phyloP scores from a whole-genome alignment of 768 basidiomycete species.

The Lactarius hatsudake region DNA sequence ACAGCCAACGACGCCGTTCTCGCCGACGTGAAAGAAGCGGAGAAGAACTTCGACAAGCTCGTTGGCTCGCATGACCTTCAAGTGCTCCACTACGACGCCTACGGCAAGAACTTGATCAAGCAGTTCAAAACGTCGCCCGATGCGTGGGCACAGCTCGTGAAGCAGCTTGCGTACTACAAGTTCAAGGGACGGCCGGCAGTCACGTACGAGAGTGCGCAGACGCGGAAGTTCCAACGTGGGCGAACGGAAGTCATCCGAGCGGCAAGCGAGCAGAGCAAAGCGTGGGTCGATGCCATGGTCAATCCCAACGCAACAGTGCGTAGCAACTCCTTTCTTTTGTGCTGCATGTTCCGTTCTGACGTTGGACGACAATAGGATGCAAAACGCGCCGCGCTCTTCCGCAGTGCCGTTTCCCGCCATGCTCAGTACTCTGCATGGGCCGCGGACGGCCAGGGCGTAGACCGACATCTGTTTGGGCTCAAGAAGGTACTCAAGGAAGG shows the following conservation, averaged over 20 bases:
- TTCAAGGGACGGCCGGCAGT: constrained; percentile 71
- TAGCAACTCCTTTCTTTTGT: constrained; percentile 8
- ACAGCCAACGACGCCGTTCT: constrained; percentile 54
- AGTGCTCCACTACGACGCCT: constrained; percentile 41
- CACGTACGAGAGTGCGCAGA: constrained; percentile 93
- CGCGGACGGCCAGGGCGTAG: constrained; percentile 91
- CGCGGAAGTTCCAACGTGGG: constrained; percentile 85
- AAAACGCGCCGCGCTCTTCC: constrained; percentile 65
- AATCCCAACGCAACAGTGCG: constrained; percentile 49
- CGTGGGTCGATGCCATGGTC: constrained; percentile 90
- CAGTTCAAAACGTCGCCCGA: constrained; percentile 82
- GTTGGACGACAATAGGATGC: constrained; percentile 40
- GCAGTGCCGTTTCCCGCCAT: constrained; percentile 75
- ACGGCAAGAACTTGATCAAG: constrained; percentile 88
- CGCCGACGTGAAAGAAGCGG: constrained; percentile 54
- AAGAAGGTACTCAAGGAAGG: constrained; percentile 75
- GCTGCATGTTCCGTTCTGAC: background rate
- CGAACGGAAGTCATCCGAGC: constrained; percentile 94
- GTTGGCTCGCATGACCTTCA: constrained; percentile 73
- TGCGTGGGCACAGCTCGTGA: constrained; percentile 92
- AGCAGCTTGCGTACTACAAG: constrained; percentile 94
- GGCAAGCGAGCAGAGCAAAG: constrained; percentile 77
- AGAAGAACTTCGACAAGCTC: constrained; percentile 68
- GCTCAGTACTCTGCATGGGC: constrained; percentile 88
- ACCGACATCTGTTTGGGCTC: constrained; percentile 92